phyloP scores from a whole-genome alignment of 257 asterid genomes.

The Solanum pinnatisectum region DNA sequence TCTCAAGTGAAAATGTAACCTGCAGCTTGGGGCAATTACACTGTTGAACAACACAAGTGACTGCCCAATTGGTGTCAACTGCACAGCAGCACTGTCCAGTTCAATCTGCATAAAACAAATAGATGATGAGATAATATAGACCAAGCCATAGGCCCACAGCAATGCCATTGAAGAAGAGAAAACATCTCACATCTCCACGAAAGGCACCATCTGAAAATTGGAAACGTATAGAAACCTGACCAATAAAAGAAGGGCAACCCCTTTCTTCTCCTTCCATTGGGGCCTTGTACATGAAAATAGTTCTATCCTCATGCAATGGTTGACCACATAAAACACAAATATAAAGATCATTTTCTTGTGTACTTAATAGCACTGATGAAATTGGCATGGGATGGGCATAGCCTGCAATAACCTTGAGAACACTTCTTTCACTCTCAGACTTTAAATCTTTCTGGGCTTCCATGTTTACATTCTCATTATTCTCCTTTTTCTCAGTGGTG shows the following conservation, averaged over 20 bases:
- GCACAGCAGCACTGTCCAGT: slow-evolving; percentile 43
- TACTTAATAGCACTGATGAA: slow-evolving; percentile 53
- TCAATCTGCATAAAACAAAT: slow-evolving; percentile 39
- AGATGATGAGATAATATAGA: slow-evolving; percentile 10
- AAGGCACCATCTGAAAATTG: slow-evolving; percentile 27
- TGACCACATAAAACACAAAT: slow-evolving; percentile 62
- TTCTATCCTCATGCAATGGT: slow-evolving; percentile 30
- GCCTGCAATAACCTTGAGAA: slow-evolving; percentile 45
- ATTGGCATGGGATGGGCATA: slow-evolving; percentile 69
- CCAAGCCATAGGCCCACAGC: not conserved
- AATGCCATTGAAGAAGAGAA: not conserved
- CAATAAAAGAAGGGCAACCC: slow-evolving; percentile 70
- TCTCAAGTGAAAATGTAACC: slow-evolving; percentile 31
- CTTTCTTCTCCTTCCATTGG: slow-evolving; percentile 33
- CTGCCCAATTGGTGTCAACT: slow-evolving; percentile 66
- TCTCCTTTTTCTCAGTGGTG: slow-evolving; percentile 19
- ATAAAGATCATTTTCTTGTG: slow-evolving; percentile 41
- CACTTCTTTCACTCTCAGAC: slow-evolving; percentile 18
- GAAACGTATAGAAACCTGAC: slow-evolving; percentile 45
- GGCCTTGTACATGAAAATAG: slow-evolving; percentile 58
- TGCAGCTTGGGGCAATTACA: slow-evolving; percentile 64
- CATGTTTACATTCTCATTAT: slow-evolving; percentile 20
- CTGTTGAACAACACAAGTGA: slow-evolving; percentile 59
- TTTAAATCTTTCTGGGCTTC: slow-evolving; percentile 14
- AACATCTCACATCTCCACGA: slow-evolving; percentile 62